These are phyloP conservation scores for Harringtonia aguacate DNA, from an alignment of 2,329 filamentous ascomycete genomes.

Conservation along the genomic window DNA sequence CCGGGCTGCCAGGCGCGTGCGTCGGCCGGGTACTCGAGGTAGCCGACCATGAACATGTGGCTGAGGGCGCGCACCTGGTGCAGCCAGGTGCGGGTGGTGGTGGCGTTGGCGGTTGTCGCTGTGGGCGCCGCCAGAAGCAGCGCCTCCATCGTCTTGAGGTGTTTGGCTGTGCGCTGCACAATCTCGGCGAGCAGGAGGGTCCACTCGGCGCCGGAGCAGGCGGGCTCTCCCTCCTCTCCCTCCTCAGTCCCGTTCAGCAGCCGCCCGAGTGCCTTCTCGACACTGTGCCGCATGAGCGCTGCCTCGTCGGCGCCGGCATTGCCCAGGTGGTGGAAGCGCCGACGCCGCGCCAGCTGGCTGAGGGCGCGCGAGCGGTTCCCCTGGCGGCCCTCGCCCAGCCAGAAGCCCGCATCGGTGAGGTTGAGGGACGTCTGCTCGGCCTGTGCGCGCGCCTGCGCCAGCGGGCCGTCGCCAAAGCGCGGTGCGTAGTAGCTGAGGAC, in stretches of 20 bases:
- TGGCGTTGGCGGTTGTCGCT: constrained; percentile 12
- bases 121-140: constrained; percentile 14
- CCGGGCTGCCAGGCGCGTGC: constrained; percentile 18
- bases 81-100: constrained; percentile 19
- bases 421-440: constrained; percentile 27
- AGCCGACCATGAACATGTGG: constrained; percentile 32
- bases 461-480: constrained; percentile 19
- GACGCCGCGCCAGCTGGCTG: constrained; percentile 22
- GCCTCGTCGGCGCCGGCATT: constrained; percentile 21
- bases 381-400: constrained; percentile 15
- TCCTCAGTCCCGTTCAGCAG: constrained; percentile 11
- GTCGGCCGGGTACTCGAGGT: constrained; percentile 30
- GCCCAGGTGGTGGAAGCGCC: constrained; percentile 25
- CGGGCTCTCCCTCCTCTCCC: not conserved
- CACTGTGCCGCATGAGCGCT: constrained; percentile 19
- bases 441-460: constrained; percentile 16
- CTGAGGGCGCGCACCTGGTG: constrained; percentile 22
- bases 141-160: constrained; percentile 21
- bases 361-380: constrained; percentile 18
- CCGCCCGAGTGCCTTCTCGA: constrained; percentile 19
- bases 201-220: constrained; percentile 34
- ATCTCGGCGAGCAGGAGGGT: constrained; percentile 27
- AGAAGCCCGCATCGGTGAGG: constrained; percentile 28
- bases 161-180: constrained; percentile 24
- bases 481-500: constrained; percentile 34